Percentiles rank a stretch among this genome's conserved stretches.
Conservation (phyloP, 306 rosid genomes). For the Delonix regia region DNA sequence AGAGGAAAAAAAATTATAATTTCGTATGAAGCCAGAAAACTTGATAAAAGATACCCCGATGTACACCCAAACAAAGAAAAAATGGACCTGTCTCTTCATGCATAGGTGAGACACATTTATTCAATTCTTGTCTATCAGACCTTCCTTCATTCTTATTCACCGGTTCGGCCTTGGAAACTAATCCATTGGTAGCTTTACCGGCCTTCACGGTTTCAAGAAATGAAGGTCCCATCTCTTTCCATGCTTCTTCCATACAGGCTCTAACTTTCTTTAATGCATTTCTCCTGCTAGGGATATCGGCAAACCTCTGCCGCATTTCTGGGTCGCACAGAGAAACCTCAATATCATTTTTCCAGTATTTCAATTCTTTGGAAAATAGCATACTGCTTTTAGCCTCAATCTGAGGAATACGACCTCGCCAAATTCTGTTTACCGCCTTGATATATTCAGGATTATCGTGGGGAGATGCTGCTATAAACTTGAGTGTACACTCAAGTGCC, state of each 20-base stretch:
- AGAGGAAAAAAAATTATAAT: too few species aligned
- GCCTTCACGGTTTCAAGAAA: slow-evolving; percentile 26
- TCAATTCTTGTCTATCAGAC: too few species aligned
- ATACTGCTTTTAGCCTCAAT: slow-evolving; percentile 34
- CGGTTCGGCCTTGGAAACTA: background rate
- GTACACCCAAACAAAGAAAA: background rate
- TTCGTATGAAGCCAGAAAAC: too few species aligned
- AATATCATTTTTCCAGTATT: slow-evolving; percentile 39
- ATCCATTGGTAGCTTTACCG: background rate
- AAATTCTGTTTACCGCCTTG: slow-evolving; percentile 53
- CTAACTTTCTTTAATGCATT: slow-evolving; percentile 43
- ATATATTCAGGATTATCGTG: slow-evolving; percentile 28
- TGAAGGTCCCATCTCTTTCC: slow-evolving; percentile 44
- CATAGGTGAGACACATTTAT: too few species aligned
- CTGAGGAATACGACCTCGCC: slow-evolving; percentile 45
- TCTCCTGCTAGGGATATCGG: slow-evolving; percentile 33
- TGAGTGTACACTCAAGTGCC: slow-evolving; percentile 62
- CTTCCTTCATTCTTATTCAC: too few species aligned
- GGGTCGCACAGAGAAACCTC: slow-evolving; percentile 48
- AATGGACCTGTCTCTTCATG: slow-evolving; percentile 31
- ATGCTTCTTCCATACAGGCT: slow-evolving; percentile 44
- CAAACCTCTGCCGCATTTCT: slow-evolving; percentile 24
- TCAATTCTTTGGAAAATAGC: slow-evolving; percentile 44
- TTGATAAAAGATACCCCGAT: too few species aligned
- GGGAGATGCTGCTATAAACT: slow-evolving; percentile 23